Conservation (phyloP, 139 green algal species). For the Yamagishiella unicocca region DNA sequence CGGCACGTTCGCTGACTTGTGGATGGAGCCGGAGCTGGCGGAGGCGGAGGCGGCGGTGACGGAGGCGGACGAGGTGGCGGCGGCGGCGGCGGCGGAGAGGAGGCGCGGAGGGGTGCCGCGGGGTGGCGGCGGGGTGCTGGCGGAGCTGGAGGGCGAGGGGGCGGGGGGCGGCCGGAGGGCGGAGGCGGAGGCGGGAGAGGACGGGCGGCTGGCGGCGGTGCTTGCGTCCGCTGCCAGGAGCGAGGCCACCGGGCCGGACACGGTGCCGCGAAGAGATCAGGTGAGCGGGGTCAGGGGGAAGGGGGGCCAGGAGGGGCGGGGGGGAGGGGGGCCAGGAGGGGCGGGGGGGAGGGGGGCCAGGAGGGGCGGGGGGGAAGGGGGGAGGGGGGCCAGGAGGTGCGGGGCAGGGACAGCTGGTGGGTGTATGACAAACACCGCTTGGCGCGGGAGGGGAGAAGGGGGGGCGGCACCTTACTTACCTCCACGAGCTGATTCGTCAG, state of each 20-base stretch:
- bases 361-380: background rate
- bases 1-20: constrained; percentile 69
- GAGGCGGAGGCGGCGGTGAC: constrained; percentile 30
- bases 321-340: background rate
- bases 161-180: background rate
- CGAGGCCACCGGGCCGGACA: background rate
- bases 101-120: background rate
- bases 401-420: too few relatives aligned
- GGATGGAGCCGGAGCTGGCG: constrained; percentile 64
- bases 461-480: too few relatives aligned
- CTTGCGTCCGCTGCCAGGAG: background rate
- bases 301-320: background rate
- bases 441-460: too few relatives aligned
- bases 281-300: background rate
- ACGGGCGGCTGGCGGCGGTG: constrained; percentile 6
- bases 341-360: background rate
- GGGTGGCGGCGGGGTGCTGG: background rate
- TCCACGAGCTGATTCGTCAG: too few relatives aligned
- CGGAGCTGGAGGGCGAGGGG: background rate
- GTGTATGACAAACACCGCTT: too few relatives aligned
- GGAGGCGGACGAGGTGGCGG: constrained; percentile 20
- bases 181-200: background rate
- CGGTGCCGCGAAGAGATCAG: background rate
- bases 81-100: constrained; percentile 8
- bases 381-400: too few relatives aligned